Percentiles rank a stretch among this genome's conserved stretches.
These are phyloP conservation scores for Rhizopogon sp. DNA, from an alignment of 768 basidiomycete genomes.

Conservation along the genomic window DNA sequence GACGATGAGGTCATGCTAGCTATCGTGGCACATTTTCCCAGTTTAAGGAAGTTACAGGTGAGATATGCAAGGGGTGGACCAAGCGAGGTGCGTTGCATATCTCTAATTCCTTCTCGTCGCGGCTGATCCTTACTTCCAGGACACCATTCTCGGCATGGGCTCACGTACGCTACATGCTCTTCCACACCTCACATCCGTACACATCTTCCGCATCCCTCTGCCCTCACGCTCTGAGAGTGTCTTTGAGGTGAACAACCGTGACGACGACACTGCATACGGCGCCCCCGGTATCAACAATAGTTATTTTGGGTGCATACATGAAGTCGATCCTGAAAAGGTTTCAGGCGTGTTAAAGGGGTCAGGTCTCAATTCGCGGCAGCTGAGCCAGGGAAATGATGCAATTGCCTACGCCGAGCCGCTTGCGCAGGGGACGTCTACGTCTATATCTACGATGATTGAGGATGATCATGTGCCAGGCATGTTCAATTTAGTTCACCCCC, in stretches of 20 bases:
- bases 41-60: slow-evolving; percentile 34
- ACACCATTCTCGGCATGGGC: slow-evolving; percentile 37
- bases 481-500: neutral
- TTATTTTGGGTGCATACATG: neutral
- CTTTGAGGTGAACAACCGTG: neutral
- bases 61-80: slow-evolving; percentile 33
- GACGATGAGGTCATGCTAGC: slow-evolving; percentile 43
- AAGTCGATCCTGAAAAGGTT: slow-evolving; percentile 12
- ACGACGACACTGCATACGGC: slow-evolving; percentile 1
- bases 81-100: slow-evolving; percentile 31
- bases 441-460: neutral
- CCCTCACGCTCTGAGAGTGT: neutral
- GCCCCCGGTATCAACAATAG: neutral
- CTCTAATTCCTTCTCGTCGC: neutral
- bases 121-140: slow-evolving; percentile 14
- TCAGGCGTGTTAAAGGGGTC: neutral
- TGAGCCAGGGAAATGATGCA: no score
- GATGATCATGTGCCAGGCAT: neutral
- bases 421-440: no score
- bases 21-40: slow-evolving; percentile 31
- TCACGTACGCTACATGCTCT: slow-evolving; percentile 36
- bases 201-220: slow-evolving; percentile 24
- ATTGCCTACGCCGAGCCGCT: no score
- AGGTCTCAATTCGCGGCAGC: no score
- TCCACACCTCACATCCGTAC: slow-evolving; percentile 31